Evolutionary conservation across 106 monocot species (phyloP), one percentile per base, ranked within the genome.

Genomic region (Gastrodia elata): DNA sequence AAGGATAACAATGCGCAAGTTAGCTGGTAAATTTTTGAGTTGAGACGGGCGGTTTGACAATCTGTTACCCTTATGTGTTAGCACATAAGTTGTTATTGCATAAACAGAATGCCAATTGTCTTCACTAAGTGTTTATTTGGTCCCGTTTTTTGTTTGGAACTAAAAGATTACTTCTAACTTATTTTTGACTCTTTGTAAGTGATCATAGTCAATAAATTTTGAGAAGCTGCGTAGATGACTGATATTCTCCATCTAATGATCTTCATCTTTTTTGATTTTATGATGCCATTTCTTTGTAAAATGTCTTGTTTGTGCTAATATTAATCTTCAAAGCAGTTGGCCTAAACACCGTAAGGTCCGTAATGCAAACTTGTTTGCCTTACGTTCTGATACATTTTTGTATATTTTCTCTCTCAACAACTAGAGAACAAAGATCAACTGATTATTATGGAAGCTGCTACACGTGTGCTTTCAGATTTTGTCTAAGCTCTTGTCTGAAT

Each of bases 401-500:
- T n/a, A 57, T 52, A 9, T 48, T 14, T 35, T 65, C 78, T 56
- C 65, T 43, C 43, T 67, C 76, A 80, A 77, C 73, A 73, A 33
- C 28, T 90, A 84, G 56, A 72, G 69, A 81, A 61, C 30, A 41
- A 67, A 68, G 33, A 82, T 87, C 57, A 57, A 37, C n/a, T 68
- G 75, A 80, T 71, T 80, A 87, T 56, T 77, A 73, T 65, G 75
- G 84, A 71, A 80, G 75, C 78, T 90, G 87, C 73, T 76, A 82
- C 57, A 80, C 75, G 44, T 90, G 90, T 73, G 67, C 72, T 72
- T 87, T 80, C 59, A 82, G 80, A 64, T 77, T 90, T 28, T 89
- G 86, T 59, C 55, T 81, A 48, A 73, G 74, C 65, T 89, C 86
- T 72, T 81, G 89, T 69, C 74, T 46, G 71, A 81, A 79, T 68